phyloP scores from a whole-genome alignment of 1,284 basidiomycete species.

The Naganishia sp. region DNA sequence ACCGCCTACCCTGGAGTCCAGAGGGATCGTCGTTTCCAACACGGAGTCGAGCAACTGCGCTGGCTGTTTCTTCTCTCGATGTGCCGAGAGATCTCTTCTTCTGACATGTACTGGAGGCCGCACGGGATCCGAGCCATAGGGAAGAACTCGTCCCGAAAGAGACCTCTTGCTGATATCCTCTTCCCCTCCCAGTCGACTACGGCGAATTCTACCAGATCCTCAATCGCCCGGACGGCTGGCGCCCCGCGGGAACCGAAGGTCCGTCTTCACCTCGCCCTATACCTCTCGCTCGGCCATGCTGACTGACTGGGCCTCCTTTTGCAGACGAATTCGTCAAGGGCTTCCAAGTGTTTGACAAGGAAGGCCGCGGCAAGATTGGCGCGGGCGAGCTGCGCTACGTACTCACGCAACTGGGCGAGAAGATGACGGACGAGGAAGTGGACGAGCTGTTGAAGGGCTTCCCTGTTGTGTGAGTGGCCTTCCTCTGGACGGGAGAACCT shows the following conservation, averaged over 20 bases:
- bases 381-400: conserved; percentile 90
- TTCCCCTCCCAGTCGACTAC: conserved; percentile 72
- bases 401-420: conserved; percentile 92
- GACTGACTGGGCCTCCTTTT: too few species aligned
- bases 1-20: too few species aligned
- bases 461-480: conserved; percentile 45
- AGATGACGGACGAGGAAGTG: conserved; percentile 96
- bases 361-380: conserved; percentile 94
- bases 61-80: too few species aligned
- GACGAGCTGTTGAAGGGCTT: conserved; percentile 92
- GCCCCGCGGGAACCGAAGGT: conserved; percentile 91
- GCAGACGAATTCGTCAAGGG: conserved; percentile 98
- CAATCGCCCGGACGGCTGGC: conserved; percentile 94
- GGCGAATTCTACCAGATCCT: conserved; percentile 86
- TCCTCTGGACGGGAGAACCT: neutral
- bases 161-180: too few species aligned
- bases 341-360: conserved; percentile 99
- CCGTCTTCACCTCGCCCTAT: conserved; percentile 47
- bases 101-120: too few species aligned
- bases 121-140: too few species aligned
- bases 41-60: too few species aligned
- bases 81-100: too few species aligned
- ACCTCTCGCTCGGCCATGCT: too few species aligned
- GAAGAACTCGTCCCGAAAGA: too few species aligned
- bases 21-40: too few species aligned